Percentiles rank a stretch among this genome's conserved stretches.
Evolutionary conservation across 495 filamentous ascomycete species (phyloP).

Genomic region (Chaetomidium leptoderma): DNA sequence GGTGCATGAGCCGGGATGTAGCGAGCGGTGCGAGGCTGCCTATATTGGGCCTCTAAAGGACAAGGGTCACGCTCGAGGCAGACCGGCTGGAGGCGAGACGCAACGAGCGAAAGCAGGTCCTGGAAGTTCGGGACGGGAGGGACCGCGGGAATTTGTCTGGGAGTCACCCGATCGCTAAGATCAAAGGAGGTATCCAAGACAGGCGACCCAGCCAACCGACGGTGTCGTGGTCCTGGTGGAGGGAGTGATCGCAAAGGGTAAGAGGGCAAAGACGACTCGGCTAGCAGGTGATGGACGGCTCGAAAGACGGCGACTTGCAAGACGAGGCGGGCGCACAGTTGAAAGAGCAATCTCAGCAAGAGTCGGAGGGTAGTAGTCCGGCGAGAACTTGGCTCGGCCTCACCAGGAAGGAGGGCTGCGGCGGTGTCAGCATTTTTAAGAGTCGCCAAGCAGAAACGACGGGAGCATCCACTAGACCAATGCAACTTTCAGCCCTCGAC

Average conservation of each 20-base stretch:
- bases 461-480: constrained; percentile 17
- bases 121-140: background rate
- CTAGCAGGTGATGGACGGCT: too few relatives aligned
- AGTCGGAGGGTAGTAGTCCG: constrained; percentile 2
- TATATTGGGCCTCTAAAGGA: background rate
- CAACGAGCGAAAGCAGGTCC: background rate
- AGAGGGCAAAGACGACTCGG: too few relatives aligned
- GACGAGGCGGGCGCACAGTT: background rate
- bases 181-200: too few relatives aligned
- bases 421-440: constrained; percentile 10
- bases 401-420: background rate
- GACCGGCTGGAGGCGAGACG: constrained; percentile 3
- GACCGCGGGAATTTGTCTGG: background rate
- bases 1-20: constrained; percentile 14
- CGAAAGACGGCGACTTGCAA: too few relatives aligned
- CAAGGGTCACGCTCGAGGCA: background rate
- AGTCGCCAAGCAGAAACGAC: constrained; percentile 10
- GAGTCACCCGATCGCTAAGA: too few relatives aligned
- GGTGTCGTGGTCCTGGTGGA: too few relatives aligned
- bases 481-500: constrained; percentile 22
- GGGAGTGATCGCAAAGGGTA: too few relatives aligned
- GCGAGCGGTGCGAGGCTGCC: constrained; percentile 9
- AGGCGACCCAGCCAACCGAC: too few relatives aligned
- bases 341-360: background rate
- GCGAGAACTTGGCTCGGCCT: constrained; percentile 4